Percentiles rank a stretch among this genome's conserved stretches.
Conservation (phyloP, 208 protist species). For the Novymonas esmeraldas region DNA sequence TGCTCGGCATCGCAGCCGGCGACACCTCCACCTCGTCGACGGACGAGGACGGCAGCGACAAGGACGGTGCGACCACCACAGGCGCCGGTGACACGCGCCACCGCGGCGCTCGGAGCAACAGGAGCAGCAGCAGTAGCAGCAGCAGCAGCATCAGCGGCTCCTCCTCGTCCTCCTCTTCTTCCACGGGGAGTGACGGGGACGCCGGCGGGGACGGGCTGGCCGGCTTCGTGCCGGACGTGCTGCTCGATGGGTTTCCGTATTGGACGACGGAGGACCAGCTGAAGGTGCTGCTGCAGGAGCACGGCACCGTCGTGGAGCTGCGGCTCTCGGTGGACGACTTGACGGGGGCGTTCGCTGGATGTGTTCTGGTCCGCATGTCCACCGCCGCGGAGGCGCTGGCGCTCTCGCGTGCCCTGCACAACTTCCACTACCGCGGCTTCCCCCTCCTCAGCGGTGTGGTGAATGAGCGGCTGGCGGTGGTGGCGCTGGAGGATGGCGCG, state of each 20-base stretch:
- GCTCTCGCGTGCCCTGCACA: slow-evolving; percentile 65
- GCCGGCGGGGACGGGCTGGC: slow-evolving; percentile 20
- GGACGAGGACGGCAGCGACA: neutral
- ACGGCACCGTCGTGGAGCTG: slow-evolving; percentile 57
- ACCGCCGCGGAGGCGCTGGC: slow-evolving; percentile 65
- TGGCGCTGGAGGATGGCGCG: slow-evolving; percentile 54
- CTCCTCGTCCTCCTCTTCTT: slow-evolving; percentile 12
- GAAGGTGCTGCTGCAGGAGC: slow-evolving; percentile 65
- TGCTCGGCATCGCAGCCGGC: slow-evolving; percentile 5
- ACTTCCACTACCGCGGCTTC: slow-evolving; percentile 42
- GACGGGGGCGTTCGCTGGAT: slow-evolving; percentile 78
- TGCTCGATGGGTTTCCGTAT: slow-evolving; percentile 85
- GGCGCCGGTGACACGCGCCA: neutral
- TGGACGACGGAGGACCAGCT: slow-evolving; percentile 83
- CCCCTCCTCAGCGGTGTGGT: slow-evolving; percentile 66
- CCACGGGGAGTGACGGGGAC: slow-evolving; percentile 20
- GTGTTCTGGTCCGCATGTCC: slow-evolving; percentile 78
- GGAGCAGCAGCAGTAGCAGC: slow-evolving; percentile 5
- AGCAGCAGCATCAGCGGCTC: slow-evolving; percentile 20
- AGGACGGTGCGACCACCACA: no score
- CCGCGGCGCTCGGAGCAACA: neutral
- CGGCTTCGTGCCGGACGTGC: slow-evolving; percentile 75
- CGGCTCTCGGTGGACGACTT: slow-evolving; percentile 74
- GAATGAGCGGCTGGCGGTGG: slow-evolving; percentile 68
- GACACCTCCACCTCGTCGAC: neutral